Conservation (phyloP, 208 protist species). For the Leptomonas seymouri region DNA sequence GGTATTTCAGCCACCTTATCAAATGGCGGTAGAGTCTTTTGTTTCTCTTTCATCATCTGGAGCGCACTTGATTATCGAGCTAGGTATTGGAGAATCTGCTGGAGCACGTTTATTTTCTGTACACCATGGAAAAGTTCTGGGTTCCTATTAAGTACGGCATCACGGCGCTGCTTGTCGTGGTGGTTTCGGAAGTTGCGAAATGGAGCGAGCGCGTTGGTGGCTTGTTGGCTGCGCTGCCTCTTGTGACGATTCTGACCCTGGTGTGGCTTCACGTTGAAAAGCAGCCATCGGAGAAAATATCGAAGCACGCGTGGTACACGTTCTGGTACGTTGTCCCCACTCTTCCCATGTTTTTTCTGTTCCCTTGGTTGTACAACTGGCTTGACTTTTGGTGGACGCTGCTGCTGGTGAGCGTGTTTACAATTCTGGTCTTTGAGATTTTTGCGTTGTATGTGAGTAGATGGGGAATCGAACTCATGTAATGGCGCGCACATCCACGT, state of each 20-base stretch:
- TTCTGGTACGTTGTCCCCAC: conserved; percentile 46
- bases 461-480: conserved; percentile 33
- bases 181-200: conserved; percentile 35
- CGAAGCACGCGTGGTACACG: conserved; percentile 43
- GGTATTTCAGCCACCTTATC: no score
- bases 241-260: conserved; percentile 36
- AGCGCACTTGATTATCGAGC: no score
- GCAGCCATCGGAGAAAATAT: conserved; percentile 36
- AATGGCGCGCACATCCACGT: not conserved
- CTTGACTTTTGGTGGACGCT: conserved; percentile 44
- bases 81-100: no score
- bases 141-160: conserved; percentile 35
- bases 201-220: conserved; percentile 30
- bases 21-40: no score
- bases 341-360: conserved; percentile 37
- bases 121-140: conserved; percentile 17
- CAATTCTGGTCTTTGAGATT: conserved; percentile 24
- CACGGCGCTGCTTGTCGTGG: conserved; percentile 32
- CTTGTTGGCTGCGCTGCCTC: conserved; percentile 28
- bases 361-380: conserved; percentile 33
- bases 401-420: conserved; percentile 30
- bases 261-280: conserved; percentile 40
- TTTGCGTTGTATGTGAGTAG: conserved; percentile 39
- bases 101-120: not conserved
- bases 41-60: no score